Percentiles rank a stretch among this genome's conserved stretches.
Conservation (phyloP, 164 flowering plant species). For the Liriodendron chinense region DNA sequence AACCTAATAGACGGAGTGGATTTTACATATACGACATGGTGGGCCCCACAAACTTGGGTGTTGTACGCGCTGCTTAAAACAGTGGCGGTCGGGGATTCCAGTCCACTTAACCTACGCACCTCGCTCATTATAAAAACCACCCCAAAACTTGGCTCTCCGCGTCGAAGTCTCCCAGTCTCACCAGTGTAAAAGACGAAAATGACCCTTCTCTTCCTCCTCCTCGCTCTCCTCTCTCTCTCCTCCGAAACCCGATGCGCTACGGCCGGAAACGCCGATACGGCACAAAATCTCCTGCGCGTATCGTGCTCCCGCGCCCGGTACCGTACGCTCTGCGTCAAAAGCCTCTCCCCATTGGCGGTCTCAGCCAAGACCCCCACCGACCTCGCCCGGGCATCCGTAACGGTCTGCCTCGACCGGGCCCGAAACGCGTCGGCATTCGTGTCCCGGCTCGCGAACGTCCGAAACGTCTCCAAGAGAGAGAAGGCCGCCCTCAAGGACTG, state of each 20-base stretch:
- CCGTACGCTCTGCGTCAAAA: conserved; percentile 58
- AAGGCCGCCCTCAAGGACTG: conserved; percentile 54
- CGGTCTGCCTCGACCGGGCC: conserved; percentile 48
- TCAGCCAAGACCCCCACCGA: conserved; percentile 46
- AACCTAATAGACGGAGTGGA: too few species aligned
- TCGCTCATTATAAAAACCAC: too few species aligned
- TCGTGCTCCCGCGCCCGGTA: conserved; percentile 66
- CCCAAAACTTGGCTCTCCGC: too few species aligned
- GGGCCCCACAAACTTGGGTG: too few species aligned
- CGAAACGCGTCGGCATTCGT: conserved; percentile 32
- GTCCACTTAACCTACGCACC: too few species aligned
- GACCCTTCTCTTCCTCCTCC: background rate
- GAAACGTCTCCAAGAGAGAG: conserved; percentile 20
- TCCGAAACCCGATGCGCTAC: conserved; percentile 10
- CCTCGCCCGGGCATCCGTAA: conserved; percentile 61
- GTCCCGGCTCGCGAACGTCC: background rate
- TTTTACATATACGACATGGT: too few species aligned
- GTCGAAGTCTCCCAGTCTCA: too few species aligned
- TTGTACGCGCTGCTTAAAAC: too few species aligned
- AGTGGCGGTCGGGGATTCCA: too few species aligned
- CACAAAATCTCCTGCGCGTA: conserved; percentile 31
- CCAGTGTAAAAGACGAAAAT: background rate
- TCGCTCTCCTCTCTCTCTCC: conserved; percentile 14
- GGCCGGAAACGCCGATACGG: background rate
- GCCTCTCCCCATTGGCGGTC: conserved; percentile 52